A percentile compares a stretch with the other conserved stretches of the same genome.
Evolutionary conservation across 1,284 basidiomycete species (phyloP).

Genomic region (Thelephora terrestris): DNA sequence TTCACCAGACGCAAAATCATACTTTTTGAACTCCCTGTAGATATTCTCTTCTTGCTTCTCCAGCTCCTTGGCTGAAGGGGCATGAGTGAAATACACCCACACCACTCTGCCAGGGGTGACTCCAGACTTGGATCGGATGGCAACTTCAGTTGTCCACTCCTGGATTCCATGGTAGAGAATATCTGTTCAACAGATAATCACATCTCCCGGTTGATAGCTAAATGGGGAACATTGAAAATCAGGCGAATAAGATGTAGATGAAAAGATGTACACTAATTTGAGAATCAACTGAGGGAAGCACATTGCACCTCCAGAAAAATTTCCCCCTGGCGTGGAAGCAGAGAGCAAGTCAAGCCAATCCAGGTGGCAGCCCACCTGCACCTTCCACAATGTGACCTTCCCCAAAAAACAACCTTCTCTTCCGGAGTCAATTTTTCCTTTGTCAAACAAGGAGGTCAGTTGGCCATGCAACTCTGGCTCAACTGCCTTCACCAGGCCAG

Average conservation of each 20-base stretch:
- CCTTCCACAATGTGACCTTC: background rate
- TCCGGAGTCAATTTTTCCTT: background rate
- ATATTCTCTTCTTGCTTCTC: no score
- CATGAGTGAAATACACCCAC: no score
- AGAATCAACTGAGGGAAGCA: background rate
- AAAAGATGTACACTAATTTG: background rate
- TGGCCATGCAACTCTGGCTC: background rate
- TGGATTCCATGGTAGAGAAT: no score
- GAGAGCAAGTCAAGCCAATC: background rate
- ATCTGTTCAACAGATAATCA: no score
- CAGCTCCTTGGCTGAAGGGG: no score
- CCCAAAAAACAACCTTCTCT: background rate
- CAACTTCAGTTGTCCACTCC: no score
- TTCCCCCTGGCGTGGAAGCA: background rate
- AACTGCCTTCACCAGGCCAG: background rate
- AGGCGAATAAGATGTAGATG: background rate
- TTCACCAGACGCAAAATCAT: no score
- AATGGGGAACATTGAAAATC: background rate
- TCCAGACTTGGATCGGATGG: no score
- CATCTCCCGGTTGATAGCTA: background rate
- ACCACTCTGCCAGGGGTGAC: no score
- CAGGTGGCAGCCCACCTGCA: background rate
- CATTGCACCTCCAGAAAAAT: background rate
- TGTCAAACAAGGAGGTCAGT: background rate
- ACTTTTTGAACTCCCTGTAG: no score